Evolutionary conservation across 768 basidiomycete genomes (phyloP).

Genomic region (Rhizopogon rudus): DNA sequence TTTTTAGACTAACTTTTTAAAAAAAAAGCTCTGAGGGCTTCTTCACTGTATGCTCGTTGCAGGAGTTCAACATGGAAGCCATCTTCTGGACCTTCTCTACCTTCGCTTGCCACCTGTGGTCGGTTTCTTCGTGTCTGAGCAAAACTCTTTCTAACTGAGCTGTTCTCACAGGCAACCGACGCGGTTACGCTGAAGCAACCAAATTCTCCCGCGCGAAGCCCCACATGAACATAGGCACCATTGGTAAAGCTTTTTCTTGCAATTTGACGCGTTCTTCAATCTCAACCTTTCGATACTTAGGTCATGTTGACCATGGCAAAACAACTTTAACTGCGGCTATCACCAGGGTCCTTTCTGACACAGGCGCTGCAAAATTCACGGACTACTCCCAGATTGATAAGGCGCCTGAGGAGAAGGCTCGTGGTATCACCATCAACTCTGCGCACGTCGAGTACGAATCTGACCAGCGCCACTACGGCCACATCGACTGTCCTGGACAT

Average conservation of each 20-base stretch:
- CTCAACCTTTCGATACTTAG: slow-evolving; percentile 29
- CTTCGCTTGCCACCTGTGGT: slow-evolving; percentile 8
- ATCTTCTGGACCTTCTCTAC: not conserved
- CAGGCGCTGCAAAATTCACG: slow-evolving; percentile 77
- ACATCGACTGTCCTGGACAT: slow-evolving; percentile 97
- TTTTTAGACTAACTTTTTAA: not conserved
- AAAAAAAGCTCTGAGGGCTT: slow-evolving; percentile 3
- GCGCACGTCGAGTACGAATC: slow-evolving; percentile 99
- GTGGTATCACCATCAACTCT: slow-evolving; percentile 99
- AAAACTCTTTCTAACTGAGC: slow-evolving; percentile 1
- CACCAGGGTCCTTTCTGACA: slow-evolving; percentile 83
- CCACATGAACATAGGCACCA: slow-evolving; percentile 95
- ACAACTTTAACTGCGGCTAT: slow-evolving; percentile 95
- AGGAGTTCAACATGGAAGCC: slow-evolving; percentile 9
- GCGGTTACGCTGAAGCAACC: slow-evolving; percentile 69
- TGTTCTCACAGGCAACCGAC: slow-evolving; percentile 15
- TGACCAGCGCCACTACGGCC: slow-evolving; percentile 83
- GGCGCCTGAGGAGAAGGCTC: slow-evolving; percentile 98
- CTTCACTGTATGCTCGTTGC: slow-evolving; percentile 12
- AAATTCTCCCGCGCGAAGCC: slow-evolving; percentile 75
- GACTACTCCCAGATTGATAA: slow-evolving; percentile 98
- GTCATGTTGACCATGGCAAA: slow-evolving; percentile 98
- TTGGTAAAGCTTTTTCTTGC: slow-evolving; percentile 43
- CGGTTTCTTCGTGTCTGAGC: slow-evolving; percentile 22
- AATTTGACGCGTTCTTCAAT: slow-evolving; percentile 13